phyloP scores from a whole-genome alignment of 768 basidiomycete species.

The Guyanaporus albipodus region DNA sequence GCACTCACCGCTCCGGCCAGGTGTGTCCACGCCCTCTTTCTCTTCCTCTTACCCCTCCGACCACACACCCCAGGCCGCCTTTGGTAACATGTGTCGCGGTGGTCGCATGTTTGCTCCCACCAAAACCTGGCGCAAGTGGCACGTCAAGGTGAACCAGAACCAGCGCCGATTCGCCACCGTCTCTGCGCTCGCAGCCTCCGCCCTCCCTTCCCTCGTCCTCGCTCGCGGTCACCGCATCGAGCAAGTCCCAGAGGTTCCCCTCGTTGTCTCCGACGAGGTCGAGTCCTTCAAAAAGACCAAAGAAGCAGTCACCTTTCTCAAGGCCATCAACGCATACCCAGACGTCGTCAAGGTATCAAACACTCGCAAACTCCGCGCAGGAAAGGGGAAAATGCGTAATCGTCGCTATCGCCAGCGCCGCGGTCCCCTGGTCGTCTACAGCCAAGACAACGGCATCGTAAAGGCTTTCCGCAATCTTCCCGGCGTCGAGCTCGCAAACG shows the following conservation, averaged over 20 bases:
- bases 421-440: slow-evolving; percentile 95
- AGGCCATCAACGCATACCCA: slow-evolving; percentile 80
- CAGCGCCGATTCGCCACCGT: slow-evolving; percentile 97
- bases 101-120: slow-evolving; percentile 99
- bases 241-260: slow-evolving; percentile 92
- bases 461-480: slow-evolving; percentile 99
- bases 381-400: slow-evolving; percentile 96
- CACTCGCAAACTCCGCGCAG: slow-evolving; percentile 94
- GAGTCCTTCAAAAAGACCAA: slow-evolving; percentile 96
- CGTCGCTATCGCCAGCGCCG: slow-evolving; percentile 95
- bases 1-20: slow-evolving; percentile 98
- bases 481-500: slow-evolving; percentile 96
- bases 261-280: slow-evolving; percentile 74
- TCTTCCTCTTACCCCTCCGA: slow-evolving; percentile 1
- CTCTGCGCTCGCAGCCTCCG: slow-evolving; percentile 96
- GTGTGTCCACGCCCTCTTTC: slow-evolving; percentile 31
- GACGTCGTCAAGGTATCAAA: slow-evolving; percentile 98
- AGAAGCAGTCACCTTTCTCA: slow-evolving; percentile 91
- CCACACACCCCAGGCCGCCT: slow-evolving; percentile 83
- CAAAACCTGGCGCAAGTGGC: slow-evolving; percentile 99
- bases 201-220: slow-evolving; percentile 92
- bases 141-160: slow-evolving; percentile 99
- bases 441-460: slow-evolving; percentile 95
- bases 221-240: slow-evolving; percentile 99
- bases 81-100: slow-evolving; percentile 99